Base-by-base conservation (phyloP, 2,329 filamentous ascomycete species). In the Colletotrichum lentis region DNA sequence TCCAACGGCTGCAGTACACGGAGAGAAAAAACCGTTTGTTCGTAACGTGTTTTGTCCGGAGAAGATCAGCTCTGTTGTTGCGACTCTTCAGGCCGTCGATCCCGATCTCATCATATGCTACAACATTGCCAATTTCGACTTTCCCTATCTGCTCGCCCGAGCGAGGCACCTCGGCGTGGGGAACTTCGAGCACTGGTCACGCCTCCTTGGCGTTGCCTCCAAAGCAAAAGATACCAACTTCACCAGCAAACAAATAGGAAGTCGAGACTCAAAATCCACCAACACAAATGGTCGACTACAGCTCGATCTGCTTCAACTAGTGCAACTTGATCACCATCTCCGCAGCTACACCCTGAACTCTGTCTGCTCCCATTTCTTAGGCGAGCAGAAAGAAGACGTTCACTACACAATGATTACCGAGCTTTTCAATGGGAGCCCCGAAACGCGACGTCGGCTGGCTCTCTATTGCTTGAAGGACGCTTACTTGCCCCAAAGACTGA, bases 361-460 rank as follows among this genome's bases (percentile, higher is more conserved):
- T 1, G 96, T 99, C 5, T 97, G 90, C 72, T 92, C 96, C 4
- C 92, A 99, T 71, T 99, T 99, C 75, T 79, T 99, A 27, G 94
- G 94, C 53, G 96, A 99, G 77, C 96, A 99, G 77, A 99, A 99
- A 77, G 96, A 99, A 80, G 96, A 99, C 79, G 96, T 99, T 2
- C 96, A 99, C 76, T 90, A 99, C 80, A 97, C 94, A 3, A 99
- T 99, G 94, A 99, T 99, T 74, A 99, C 96, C 0, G 96, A 98
- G 76, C 82, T 99, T 3, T 97, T 94, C 84, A 98, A 99, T 76
- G 96, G 96, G 69, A 97, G 95, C 0, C 90, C 94, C 0, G 96
- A 99, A 76, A 97, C 95, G 4, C 85, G 96, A 72, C 89, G 96
- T 74, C 90, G 96, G 80, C 82, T 99, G 55, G 96, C 96, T 1